Percentiles rank a stretch among this genome's conserved stretches.
phyloP scores from a whole-genome alignment of 345 rosid genomes.

The Noccaea bulbosa region DNA sequence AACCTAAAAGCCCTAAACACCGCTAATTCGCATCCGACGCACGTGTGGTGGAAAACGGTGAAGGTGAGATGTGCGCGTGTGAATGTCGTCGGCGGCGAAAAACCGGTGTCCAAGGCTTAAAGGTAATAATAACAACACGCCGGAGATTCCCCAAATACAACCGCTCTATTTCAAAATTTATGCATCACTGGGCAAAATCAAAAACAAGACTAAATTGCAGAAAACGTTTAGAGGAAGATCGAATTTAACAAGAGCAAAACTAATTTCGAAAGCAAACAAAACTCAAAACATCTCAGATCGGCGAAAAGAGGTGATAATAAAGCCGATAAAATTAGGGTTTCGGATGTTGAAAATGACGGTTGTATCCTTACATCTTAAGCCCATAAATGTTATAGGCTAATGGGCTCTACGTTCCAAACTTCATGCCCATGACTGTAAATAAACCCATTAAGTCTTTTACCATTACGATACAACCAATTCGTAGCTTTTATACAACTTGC shows the following conservation, averaged over 20 bases:
- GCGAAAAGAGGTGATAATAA: neutral
- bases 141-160: conserved; percentile 37
- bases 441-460: conserved; percentile 11
- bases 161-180: conserved; percentile 40
- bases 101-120: conserved; percentile 10
- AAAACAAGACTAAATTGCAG: neutral
- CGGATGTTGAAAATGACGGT: neutral
- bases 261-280: neutral
- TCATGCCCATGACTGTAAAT: neutral
- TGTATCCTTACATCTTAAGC: neutral
- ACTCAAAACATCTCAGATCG: neutral
- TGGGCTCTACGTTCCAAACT: neutral
- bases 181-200: conserved; percentile 39
- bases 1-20: conserved; percentile 36
- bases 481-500: neutral
- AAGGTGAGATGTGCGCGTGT: conserved; percentile 25
- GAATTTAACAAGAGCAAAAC: neutral
- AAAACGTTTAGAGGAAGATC: neutral
- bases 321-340: conserved; percentile 23
- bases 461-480: neutral
- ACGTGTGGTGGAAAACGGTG: neutral
- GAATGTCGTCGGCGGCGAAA: conserved; percentile 20
- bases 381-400: neutral
- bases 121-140: conserved; percentile 26
- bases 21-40: conserved; percentile 11